A percentile compares a stretch with the other conserved stretches of the same genome.
Evolutionary conservation across 768 basidiomycete species (phyloP).

Genomic region (Rhodotorula kratochvilovae): DNA sequence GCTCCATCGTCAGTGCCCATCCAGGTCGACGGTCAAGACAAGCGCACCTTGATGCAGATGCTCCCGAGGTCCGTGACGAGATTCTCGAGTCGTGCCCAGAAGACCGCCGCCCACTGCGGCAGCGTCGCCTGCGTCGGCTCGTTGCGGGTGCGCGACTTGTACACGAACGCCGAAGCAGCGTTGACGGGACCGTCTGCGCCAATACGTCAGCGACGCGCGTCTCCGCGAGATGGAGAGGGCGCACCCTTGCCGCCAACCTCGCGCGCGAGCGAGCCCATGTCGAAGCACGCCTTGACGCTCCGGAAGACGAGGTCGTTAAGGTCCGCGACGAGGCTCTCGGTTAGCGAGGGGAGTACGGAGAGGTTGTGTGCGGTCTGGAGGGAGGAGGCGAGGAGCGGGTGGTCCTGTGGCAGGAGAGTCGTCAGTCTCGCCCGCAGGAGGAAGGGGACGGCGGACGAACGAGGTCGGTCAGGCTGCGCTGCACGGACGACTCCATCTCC

Average conservation of each 20-base stretch:
- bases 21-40: background rate
- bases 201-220: background rate
- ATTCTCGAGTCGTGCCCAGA: slow-evolving; percentile 74
- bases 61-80: slow-evolving; percentile 84
- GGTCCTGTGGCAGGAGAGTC: slow-evolving; percentile 58
- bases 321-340: slow-evolving; percentile 70
- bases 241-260: slow-evolving; percentile 76
- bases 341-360: slow-evolving; percentile 72
- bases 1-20: background rate
- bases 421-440: background rate
- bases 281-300: slow-evolving; percentile 76
- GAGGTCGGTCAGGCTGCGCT: slow-evolving; percentile 68
- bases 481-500: slow-evolving; percentile 89
- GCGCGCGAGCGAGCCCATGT: slow-evolving; percentile 76
- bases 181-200: slow-evolving; percentile 42
- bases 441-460: slow-evolving; percentile 53
- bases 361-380: slow-evolving; percentile 95
- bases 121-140: slow-evolving; percentile 85
- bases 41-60: slow-evolving; percentile 78
- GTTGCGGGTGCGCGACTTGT: slow-evolving; percentile 79
- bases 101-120: slow-evolving; percentile 73
- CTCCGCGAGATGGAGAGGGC: background rate
- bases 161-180: slow-evolving; percentile 53
- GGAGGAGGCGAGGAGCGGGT: slow-evolving; percentile 82
- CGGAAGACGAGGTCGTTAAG: slow-evolving; percentile 76